Base-by-base conservation (phyloP, 331 rosid species). In the Cucumis variabilis region DNA sequence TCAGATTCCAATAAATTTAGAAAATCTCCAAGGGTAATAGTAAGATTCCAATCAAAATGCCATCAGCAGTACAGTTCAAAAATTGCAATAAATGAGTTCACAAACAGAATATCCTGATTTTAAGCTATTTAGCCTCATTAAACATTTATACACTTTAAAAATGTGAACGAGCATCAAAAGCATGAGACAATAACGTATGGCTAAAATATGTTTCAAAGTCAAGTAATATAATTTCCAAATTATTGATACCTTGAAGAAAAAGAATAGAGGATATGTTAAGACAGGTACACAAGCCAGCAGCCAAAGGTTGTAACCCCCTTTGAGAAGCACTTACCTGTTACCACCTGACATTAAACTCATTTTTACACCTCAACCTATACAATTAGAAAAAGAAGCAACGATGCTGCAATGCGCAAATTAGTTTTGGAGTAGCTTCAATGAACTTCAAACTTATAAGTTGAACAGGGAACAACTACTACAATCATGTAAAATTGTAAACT, bases 291-390 rank as follows among this genome's bases (percentile, higher is more conserved):
- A 78, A 50, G 83, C 37, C 63, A 11, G 82, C 62, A 76, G 28
- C 82, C 82, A 48, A 78, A 78, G 66, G 24, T 78, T 55, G 58
- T 76, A 23, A 76, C 24, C 82, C 19, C 60, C n/a, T 76, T 46
- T 76, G n/a, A n/a, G n/a, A n/a, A n/a, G n/a, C n/a, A n/a, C n/a
- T n/a, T n/a, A n/a, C n/a, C n/a, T n/a, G n/a, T n/a, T n/a, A n/a
- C n/a, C n/a, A n/a, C n/a, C n/a, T n/a, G n/a, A n/a, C n/a, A n/a
- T n/a, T n/a, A n/a, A n/a, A n/a, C n/a, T n/a, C n/a, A n/a, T n/a
- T n/a, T n/a, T n/a, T n/a, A n/a, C n/a, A n/a, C n/a, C n/a, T n/a
- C n/a, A n/a, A n/a, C n/a, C n/a, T n/a, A n/a, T n/a, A n/a, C n/a
- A n/a, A n/a, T n/a, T n/a, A n/a, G n/a, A n/a, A n/a, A n/a, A n/a